Conservation (phyloP, 1,284 basidiomycete genomes). For the Puccinia hordei region DNA sequence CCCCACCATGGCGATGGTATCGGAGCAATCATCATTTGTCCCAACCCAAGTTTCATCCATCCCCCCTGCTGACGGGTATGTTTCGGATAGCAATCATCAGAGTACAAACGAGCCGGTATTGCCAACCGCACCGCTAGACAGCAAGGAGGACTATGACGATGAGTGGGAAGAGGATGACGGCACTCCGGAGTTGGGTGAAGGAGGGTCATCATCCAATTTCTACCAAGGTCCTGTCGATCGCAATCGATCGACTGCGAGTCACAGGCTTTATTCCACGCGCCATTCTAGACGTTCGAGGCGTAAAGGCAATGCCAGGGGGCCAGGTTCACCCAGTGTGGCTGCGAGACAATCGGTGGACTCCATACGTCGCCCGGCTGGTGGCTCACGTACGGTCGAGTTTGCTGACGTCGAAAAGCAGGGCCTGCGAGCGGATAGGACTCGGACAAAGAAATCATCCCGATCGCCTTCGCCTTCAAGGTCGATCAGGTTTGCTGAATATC, state of each 20-base stretch:
- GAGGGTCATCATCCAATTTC: not conserved
- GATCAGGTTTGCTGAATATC: conserved; percentile 41
- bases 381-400: conserved; percentile 31
- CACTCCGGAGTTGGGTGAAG: not conserved
- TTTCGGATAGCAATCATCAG: not conserved
- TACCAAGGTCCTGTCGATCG: not conserved
- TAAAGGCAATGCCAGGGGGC: not conserved
- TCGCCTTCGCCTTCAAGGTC: conserved; percentile 31
- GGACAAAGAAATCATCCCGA: conserved; percentile 12
- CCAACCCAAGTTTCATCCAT: not conserved
- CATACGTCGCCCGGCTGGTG: not conserved
- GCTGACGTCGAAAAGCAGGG: conserved; percentile 4
- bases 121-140: not conserved
- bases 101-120: not conserved
- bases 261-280: not conserved
- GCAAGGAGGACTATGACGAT: conserved; percentile 23
- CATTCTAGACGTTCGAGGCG: conserved; percentile 19
- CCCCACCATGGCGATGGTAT: not conserved
- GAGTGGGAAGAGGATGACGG: conserved; percentile 38
- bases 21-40: not conserved
- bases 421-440: not conserved
- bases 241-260: conserved; percentile 15
- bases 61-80: not conserved
- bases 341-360: not conserved
- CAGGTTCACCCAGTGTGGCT: not conserved